Evolutionary conservation across 2,329 filamentous ascomycete genomes (phyloP).

Genomic region (Rosellinia necatrix): DNA sequence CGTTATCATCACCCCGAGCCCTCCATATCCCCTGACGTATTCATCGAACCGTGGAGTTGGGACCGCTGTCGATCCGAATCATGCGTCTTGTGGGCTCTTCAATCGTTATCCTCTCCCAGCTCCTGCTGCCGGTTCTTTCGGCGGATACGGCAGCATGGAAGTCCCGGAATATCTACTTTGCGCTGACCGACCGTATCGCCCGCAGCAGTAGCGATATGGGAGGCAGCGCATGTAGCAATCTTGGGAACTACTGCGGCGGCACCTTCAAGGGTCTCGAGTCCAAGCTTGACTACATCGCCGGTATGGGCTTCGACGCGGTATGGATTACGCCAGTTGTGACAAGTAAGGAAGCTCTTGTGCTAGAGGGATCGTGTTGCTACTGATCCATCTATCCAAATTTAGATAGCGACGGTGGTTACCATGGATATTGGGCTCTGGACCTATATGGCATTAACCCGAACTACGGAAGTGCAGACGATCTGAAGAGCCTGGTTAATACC

Average conservation of each 20-base stretch:
- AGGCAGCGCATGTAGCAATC: constrained; percentile 47
- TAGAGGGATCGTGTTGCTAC: neutral
- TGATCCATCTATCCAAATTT: neutral
- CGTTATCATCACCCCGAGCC: neutral
- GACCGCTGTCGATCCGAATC: neutral
- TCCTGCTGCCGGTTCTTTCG: constrained; percentile 30
- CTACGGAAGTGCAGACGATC: constrained; percentile 63
- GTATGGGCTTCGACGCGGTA: constrained; percentile 63
- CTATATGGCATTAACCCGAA: constrained; percentile 59
- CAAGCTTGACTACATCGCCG: constrained; percentile 66
- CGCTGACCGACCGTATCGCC: constrained; percentile 61
- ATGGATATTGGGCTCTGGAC: constrained; percentile 60
- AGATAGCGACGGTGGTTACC: constrained; percentile 52
- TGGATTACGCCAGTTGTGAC: constrained; percentile 63
- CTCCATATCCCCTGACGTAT: neutral
- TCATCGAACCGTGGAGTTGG: neutral
- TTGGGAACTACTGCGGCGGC: constrained; percentile 63
- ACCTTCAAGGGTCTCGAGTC: constrained; percentile 62
- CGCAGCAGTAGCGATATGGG: constrained; percentile 51
- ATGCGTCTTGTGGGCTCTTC: constrained; percentile 25
- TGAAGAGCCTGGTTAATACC: constrained; percentile 59
- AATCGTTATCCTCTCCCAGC: constrained; percentile 23
- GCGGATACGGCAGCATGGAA: constrained; percentile 53
- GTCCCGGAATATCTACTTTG: constrained; percentile 61
- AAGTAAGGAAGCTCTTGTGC: constrained; percentile 39